Base-by-base conservation (phyloP, 306 rosid species). In the Crotalaria pallida region DNA sequence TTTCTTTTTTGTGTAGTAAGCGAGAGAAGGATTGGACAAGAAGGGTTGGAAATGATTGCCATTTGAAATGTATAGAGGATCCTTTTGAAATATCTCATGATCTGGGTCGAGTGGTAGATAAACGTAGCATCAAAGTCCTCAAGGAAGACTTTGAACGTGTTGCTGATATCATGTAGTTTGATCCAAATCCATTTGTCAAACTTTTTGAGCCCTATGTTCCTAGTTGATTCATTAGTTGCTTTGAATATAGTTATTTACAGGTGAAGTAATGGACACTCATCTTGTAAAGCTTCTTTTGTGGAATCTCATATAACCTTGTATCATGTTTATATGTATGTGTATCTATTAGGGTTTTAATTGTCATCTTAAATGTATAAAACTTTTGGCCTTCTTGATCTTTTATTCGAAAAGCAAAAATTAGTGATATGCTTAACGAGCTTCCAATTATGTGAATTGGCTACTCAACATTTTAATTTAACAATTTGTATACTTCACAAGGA, bases 91-190 rank as follows among this genome's bases (percentile, higher is more conserved):
- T 18, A 67, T 88, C 97, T 59, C 98, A 94, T 69, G 98, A 94
- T 79, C 82, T 94, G 16, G 98, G 98, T 43, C 90, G 97, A 74
- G 96, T 94, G 62, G 98, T 94, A 10, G 98, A 94, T 71, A 94
- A 87, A 82, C 57, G 41, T 56, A 94, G 97, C 88, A 94, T 94
- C 59, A 94, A 81, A 77, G 92, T 94, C 74, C 80, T 94, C 58
- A 81, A 97, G 38, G 98, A 90, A 81, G 98, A 94, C 77, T 94
- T 94, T 58, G 98, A 94, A 68, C 96, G 96, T 47, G 98, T 97
- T 4, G 98, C 98, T 1, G 79, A 81, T 7, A 81, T 94, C 15
- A 73, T 94, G 91, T 97, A 94, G 65, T 64, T 24, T 68, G 96
- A 88, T 83, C 84, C 89, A 60, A 88, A 84, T 71, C 97, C 98